Conservation (phyloP, 148 eudicot species). For the Vaccinium darrowii region DNA sequence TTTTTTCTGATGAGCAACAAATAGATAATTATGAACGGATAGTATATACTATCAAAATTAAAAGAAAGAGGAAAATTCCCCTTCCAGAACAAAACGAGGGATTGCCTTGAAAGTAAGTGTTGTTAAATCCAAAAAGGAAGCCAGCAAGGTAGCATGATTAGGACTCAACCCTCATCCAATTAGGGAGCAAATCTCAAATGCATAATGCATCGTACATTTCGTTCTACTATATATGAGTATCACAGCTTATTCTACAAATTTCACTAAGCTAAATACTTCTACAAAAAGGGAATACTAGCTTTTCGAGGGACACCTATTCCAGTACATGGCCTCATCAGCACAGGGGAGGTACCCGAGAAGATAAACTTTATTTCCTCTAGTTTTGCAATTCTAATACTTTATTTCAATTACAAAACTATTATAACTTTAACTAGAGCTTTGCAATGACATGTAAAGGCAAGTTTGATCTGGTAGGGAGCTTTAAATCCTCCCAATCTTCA, state of each 20-base stretch:
- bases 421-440: conserved; percentile 50
- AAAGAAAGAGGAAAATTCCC: not conserved
- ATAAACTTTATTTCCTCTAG: not conserved
- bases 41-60: not conserved
- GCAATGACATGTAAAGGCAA: conserved; percentile 69
- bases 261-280: not conserved
- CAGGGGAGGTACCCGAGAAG: not conserved
- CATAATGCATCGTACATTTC: not conserved
- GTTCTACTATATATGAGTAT: not conserved
- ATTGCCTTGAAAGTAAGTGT: not conserved
- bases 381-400: not conserved
- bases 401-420: not conserved
- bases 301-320: not conserved
- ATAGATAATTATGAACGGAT: not conserved
- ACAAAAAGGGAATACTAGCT: not conserved
- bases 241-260: not conserved
- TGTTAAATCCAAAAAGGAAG: not conserved
- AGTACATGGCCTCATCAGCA: not conserved
- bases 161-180: not conserved
- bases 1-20: not conserved
- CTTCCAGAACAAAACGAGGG: not conserved
- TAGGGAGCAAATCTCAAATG: not conserved
- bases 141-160: not conserved
- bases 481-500: conserved; percentile 69
- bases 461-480: conserved; percentile 56